These are phyloP conservation scores for Pseudomassariella vexata DNA, from an alignment of 2,329 filamentous ascomycete genomes.

Conservation along the genomic window DNA sequence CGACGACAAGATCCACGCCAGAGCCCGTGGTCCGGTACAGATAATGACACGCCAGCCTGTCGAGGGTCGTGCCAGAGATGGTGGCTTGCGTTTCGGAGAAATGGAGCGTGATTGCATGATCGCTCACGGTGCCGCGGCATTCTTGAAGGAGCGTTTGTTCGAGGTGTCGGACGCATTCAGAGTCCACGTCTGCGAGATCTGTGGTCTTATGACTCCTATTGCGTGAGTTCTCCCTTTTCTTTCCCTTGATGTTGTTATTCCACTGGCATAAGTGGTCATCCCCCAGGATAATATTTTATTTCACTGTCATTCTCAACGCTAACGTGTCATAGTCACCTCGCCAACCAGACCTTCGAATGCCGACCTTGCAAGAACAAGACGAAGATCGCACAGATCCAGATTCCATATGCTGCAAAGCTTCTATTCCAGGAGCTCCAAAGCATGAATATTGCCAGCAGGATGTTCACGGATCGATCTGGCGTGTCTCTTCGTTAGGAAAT, in stretches of 20 bases:
- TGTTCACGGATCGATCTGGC: slow-evolving; percentile 86
- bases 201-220: slow-evolving; percentile 97
- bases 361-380: slow-evolving; percentile 99
- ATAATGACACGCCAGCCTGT: slow-evolving; percentile 97
- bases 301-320: slow-evolving; percentile 17
- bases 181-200: slow-evolving; percentile 98
- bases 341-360: slow-evolving; percentile 94
- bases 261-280: too few relatives aligned
- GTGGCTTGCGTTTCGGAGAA: slow-evolving; percentile 98
- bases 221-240: slow-evolving; percentile 62
- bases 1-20: slow-evolving; percentile 99
- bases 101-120: slow-evolving; percentile 99
- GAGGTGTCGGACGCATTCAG: slow-evolving; percentile 97
- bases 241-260: too few relatives aligned
- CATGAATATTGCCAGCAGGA: slow-evolving; percentile 97
- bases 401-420: slow-evolving; percentile 95
- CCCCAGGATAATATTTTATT: slow-evolving; percentile 3
- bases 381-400: slow-evolving; percentile 94
- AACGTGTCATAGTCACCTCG: slow-evolving; percentile 65
- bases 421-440: slow-evolving; percentile 96
- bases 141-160: slow-evolving; percentile 95
- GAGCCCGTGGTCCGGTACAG: slow-evolving; percentile 91
- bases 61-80: slow-evolving; percentile 95
- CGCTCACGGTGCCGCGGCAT: slow-evolving; percentile 94
- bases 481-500: slow-evolving; percentile 67